Conservation (phyloP, 164 flowering plant species). For the Annona squamosa region DNA sequence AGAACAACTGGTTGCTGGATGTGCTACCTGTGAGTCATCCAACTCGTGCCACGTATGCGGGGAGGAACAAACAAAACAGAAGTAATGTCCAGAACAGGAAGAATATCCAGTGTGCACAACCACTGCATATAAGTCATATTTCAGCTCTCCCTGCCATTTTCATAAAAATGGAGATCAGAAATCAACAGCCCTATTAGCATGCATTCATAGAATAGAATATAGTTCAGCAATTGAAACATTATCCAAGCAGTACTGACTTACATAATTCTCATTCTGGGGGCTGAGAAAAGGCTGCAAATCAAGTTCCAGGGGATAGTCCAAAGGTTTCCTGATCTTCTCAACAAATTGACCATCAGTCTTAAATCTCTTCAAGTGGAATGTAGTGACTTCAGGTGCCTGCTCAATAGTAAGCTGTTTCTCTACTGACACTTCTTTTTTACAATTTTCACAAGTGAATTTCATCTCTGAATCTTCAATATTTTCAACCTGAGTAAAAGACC, state of each 20-base stretch:
- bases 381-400: conserved; percentile 50
- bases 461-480: conserved; percentile 57
- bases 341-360: conserved; percentile 54
- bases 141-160: conserved; percentile 35
- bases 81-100: conserved; percentile 72
- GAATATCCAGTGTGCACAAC: conserved; percentile 64
- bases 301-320: conserved; percentile 64
- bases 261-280: conserved; percentile 24
- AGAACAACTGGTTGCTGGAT: not conserved
- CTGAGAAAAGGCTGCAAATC: conserved; percentile 59
- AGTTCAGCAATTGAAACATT: not conserved
- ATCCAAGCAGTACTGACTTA: conserved; percentile 24
- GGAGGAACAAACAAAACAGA: conserved; percentile 58
- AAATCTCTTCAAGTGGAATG: conserved; percentile 89
- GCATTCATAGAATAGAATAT: not conserved
- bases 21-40: conserved; percentile 72
- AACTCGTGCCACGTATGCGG: conserved; percentile 60
- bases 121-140: conserved; percentile 76
- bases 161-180: not conserved
- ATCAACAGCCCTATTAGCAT: not conserved
- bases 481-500: conserved; percentile 77
- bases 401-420: conserved; percentile 77
- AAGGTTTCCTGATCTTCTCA: conserved; percentile 67
- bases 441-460: conserved; percentile 62
- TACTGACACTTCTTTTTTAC: conserved; percentile 50